These are phyloP conservation scores for Gymnopilus junonius DNA, from an alignment of 768 basidiomycete species.

Conservation along the genomic window DNA sequence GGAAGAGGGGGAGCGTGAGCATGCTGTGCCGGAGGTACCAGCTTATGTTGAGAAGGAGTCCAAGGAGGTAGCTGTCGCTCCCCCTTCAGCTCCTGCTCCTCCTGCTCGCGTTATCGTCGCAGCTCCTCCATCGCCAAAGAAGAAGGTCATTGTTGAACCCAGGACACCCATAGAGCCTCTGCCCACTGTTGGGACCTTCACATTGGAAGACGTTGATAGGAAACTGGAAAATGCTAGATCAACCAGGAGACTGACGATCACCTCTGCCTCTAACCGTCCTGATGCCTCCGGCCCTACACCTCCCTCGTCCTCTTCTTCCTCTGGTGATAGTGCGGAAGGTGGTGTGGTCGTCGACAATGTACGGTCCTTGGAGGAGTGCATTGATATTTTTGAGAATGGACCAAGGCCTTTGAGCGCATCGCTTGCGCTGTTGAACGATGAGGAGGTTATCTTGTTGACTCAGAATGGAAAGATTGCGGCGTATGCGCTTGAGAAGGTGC, in stretches of 20 bases:
- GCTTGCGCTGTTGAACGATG: slow-evolving; percentile 76
- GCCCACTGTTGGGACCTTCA: slow-evolving; percentile 42
- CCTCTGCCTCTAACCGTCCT: slow-evolving; percentile 11
- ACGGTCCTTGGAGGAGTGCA: slow-evolving; percentile 76
- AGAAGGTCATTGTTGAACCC: background rate
- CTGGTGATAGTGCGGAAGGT: slow-evolving; percentile 8
- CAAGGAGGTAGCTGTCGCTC: background rate
- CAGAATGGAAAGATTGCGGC: slow-evolving; percentile 93
- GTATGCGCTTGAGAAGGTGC: slow-evolving; percentile 94
- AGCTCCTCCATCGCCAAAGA: background rate
- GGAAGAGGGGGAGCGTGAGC: slow-evolving; percentile 28
- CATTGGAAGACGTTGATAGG: slow-evolving; percentile 60
- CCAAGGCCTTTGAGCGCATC: slow-evolving; percentile 62
- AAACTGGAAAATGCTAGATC: slow-evolving; percentile 39
- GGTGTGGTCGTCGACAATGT: slow-evolving; percentile 11
- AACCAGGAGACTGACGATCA: slow-evolving; percentile 29
- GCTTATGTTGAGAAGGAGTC: background rate
- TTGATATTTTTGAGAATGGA: slow-evolving; percentile 79
- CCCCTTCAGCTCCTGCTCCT: background rate
- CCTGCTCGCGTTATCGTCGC: background rate
- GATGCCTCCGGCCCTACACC: slow-evolving; percentile 11
- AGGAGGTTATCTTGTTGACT: slow-evolving; percentile 87
- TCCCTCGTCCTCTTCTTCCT: slow-evolving; percentile 21
- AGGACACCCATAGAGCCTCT: slow-evolving; percentile 14
- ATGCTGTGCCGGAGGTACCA: slow-evolving; percentile 26